A percentile compares a stretch with the other conserved stretches of the same genome.
These are phyloP conservation scores for Fraxinus quadrangulata DNA, from an alignment of 257 asterid species.

Conservation along the genomic window DNA sequence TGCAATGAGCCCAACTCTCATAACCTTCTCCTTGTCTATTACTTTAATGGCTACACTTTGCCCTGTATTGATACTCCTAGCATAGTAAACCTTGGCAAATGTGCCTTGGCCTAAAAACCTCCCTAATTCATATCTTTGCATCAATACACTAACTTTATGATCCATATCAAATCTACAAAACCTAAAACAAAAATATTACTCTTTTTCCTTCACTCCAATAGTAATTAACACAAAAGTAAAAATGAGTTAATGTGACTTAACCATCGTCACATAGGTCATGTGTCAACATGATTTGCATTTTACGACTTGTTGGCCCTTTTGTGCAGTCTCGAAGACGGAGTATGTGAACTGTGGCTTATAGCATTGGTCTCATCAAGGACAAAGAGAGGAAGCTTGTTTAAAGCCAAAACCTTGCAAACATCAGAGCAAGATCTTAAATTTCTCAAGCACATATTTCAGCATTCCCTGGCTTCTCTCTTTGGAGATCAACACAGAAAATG, in stretches of 20 bases:
- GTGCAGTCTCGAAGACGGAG: conserved; percentile 23
- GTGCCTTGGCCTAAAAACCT: conserved; percentile 84
- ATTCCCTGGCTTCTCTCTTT: conserved; percentile 36
- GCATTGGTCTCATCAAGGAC: conserved; percentile 32
- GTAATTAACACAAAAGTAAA: conserved; percentile 14
- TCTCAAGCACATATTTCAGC: conserved; percentile 46
- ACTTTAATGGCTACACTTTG: conserved; percentile 79
- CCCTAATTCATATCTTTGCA: conserved; percentile 76
- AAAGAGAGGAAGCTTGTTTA: conserved; percentile 22
- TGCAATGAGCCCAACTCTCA: conserved; percentile 52
- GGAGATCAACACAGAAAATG: conserved; percentile 23
- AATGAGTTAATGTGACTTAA: conserved; percentile 28
- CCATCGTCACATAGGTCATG: conserved; percentile 40
- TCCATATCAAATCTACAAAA: conserved; percentile 48
- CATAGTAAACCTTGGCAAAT: conserved; percentile 75
- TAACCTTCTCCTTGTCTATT: conserved; percentile 65
- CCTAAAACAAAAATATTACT: conserved; percentile 18
- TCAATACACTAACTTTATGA: conserved; percentile 41
- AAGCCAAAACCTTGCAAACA: conserved; percentile 26
- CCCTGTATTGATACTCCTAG: conserved; percentile 56
- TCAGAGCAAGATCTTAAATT: conserved; percentile 26
- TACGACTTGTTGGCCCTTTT: conserved; percentile 13
- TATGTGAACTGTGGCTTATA: conserved; percentile 11
- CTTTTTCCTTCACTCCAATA: conserved; percentile 8
- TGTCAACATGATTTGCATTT: conserved; percentile 22